These are phyloP conservation scores for Penicillium silybi DNA, from an alignment of 495 filamentous ascomycete species.

Conservation along the genomic window DNA sequence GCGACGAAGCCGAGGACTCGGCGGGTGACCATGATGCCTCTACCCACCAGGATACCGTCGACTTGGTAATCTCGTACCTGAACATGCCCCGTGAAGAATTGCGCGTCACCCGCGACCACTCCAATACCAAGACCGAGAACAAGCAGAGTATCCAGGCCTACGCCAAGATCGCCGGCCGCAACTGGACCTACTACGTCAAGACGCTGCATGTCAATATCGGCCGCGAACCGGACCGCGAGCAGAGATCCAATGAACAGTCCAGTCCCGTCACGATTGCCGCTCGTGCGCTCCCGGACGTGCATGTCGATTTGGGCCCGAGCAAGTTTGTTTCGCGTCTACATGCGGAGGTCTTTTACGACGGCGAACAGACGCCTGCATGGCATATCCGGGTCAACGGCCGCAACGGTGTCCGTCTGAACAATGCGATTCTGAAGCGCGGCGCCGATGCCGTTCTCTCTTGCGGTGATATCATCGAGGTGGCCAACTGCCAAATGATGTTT, in stretches of 20 bases:
- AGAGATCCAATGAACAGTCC: slow-evolving; percentile 39
- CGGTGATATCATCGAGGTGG: slow-evolving; percentile 86
- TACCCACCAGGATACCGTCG: slow-evolving; percentile 62
- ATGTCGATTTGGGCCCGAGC: slow-evolving; percentile 91
- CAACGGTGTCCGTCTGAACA: slow-evolving; percentile 83
- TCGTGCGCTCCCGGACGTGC: slow-evolving; percentile 52
- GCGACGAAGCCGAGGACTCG: slow-evolving; percentile 41
- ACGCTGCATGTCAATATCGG: slow-evolving; percentile 79
- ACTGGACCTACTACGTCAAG: slow-evolving; percentile 94
- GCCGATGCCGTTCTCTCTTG: slow-evolving; percentile 63
- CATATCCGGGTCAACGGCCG: slow-evolving; percentile 81
- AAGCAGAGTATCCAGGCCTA: slow-evolving; percentile 77
- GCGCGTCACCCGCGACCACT: slow-evolving; percentile 68
- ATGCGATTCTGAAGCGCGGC: slow-evolving; percentile 59
- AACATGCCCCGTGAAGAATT: slow-evolving; percentile 54
- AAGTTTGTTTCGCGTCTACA: slow-evolving; percentile 88
- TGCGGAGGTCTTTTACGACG: slow-evolving; percentile 78
- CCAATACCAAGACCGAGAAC: slow-evolving; percentile 69
- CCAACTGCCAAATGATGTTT: slow-evolving; percentile 96
- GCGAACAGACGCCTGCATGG: slow-evolving; percentile 61
- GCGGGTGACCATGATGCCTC: slow-evolving; percentile 50
- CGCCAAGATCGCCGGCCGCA: slow-evolving; percentile 84
- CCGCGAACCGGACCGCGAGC: slow-evolving; percentile 62
- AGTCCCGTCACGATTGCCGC: slow-evolving; percentile 43
- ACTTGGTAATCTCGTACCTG: slow-evolving; percentile 69